These are phyloP conservation scores for Arthroderma uncinatum DNA, from an alignment of 2,329 filamentous ascomycete genomes.

Conservation along the genomic window DNA sequence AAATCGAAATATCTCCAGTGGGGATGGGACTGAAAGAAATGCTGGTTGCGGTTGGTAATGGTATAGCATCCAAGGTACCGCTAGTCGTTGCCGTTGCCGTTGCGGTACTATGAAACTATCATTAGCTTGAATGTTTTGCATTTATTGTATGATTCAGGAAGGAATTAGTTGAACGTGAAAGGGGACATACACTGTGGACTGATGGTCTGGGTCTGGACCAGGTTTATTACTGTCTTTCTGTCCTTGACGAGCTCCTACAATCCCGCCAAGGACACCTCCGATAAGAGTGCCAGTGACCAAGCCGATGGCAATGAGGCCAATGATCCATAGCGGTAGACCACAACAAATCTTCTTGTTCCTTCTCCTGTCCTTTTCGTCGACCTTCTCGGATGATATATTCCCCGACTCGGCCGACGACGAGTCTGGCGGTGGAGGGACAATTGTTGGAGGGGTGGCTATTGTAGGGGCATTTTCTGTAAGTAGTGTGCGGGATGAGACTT, in stretches of 20 bases:
- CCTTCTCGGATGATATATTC: slow-evolving; percentile 17
- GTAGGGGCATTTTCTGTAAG: slow-evolving; percentile 12
- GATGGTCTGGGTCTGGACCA: not conserved
- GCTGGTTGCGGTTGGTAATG: slow-evolving; percentile 28
- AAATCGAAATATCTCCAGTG: slow-evolving; percentile 41
- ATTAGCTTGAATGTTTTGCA: not conserved
- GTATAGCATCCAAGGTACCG: slow-evolving; percentile 41
- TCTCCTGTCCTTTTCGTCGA: slow-evolving; percentile 37
- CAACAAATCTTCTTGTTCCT: slow-evolving; percentile 36
- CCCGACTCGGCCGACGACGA: slow-evolving; percentile 11
- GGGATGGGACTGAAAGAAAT: slow-evolving; percentile 37
- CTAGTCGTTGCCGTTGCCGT: slow-evolving; percentile 39
- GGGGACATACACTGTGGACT: not conserved
- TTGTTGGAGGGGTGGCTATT: not conserved
- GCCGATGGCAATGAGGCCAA: slow-evolving; percentile 37
- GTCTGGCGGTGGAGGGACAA: slow-evolving; percentile 4
- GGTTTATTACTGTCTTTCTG: slow-evolving; percentile 11
- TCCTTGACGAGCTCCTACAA: slow-evolving; percentile 37
- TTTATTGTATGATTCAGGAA: not conserved
- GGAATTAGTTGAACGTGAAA: slow-evolving; percentile 5
- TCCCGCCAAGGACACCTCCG: slow-evolving; percentile 44
- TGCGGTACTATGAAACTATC: not conserved
- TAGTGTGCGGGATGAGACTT: slow-evolving; percentile 24
- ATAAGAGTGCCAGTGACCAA: slow-evolving; percentile 41
- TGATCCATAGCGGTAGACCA: slow-evolving; percentile 42